These are phyloP conservation scores for Leccinum truebloodii DNA, from an alignment of 768 basidiomycete genomes.

Conservation along the genomic window DNA sequence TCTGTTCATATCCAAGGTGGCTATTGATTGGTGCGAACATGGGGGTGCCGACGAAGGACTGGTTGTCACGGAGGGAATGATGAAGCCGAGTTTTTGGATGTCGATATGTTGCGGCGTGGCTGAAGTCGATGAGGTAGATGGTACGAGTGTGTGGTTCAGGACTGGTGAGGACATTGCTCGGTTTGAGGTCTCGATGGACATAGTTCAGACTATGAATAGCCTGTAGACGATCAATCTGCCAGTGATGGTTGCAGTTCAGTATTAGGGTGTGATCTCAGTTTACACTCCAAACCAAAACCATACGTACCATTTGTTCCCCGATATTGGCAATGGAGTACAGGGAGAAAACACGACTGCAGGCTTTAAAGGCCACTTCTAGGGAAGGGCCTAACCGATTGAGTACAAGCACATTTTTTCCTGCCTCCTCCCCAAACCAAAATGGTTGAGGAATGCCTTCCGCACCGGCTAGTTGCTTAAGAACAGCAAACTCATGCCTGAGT, in stretches of 20 bases:
- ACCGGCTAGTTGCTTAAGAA: not conserved
- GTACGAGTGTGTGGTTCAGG: not conserved
- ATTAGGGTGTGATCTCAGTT: not conserved
- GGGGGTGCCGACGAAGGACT: not conserved
- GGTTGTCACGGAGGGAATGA: not conserved
- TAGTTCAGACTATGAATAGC: not conserved
- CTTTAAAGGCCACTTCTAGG: not conserved
- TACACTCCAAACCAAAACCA: not conserved
- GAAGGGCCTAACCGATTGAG: not conserved
- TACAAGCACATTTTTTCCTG: not conserved
- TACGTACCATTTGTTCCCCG: not conserved
- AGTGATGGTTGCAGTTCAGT: not conserved
- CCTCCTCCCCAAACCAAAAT: not conserved
- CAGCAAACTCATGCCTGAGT: not conserved
- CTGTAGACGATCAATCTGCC: not conserved
- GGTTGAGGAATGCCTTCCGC: not conserved
- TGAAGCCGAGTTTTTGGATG: not conserved
- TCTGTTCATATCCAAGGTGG: no score
- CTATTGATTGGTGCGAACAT: no score
- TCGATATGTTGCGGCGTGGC: not conserved
- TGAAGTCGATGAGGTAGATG: not conserved
- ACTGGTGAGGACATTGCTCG: not conserved
- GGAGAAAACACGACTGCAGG: not conserved
- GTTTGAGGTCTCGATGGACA: conserved; percentile 3
- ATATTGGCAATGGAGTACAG: not conserved